Evolutionary conservation across 2,329 filamentous ascomycete species (phyloP), one percentile per base, ranked within the genome.

Genomic region (Aureobasidium uvarum): DNA sequence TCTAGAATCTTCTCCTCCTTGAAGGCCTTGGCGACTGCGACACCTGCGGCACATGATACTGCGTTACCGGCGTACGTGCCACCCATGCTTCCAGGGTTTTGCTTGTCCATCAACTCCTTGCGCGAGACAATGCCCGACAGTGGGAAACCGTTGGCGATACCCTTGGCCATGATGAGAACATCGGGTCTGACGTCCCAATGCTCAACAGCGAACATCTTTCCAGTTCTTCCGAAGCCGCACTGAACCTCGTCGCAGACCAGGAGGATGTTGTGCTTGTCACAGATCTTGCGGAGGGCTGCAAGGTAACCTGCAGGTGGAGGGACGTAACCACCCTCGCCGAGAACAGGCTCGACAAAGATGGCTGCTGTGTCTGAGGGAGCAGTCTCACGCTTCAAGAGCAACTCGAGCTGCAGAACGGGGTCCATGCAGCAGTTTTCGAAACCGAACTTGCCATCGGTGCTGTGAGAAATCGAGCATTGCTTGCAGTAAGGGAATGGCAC

Each of bases 171-270:
- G 66, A 80, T 71, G 48, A 80, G 67, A 33, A 81, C 77, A 55
- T 81, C 78, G 2, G 78, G 79, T 20, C 76, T 71, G 20, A 81
- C 77, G 28, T 72, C 74, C 66, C 73, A 79, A 66, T 80, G 76
- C 67, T 81, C 76, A 14, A 79, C 70, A 6, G 77, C 78, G 66
- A 79, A 80, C 75, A 79, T 78, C 48, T 77, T 76, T 23, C 78
- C 79, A 1, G 78, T 80, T 36, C 78, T 74, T 2, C 78, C 79
- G 68, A 77, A 79, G 10, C 78, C 79, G 36, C 71, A 77, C 62
- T 80, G 78, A 1, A 80, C 79, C 65, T 81, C 79, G 64, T 81
- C 79, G 14, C 70, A 69, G 4, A 80, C 77, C 6, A 81, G 72
- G 1, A 81, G 74, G 54, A 80, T 79, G 46, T 75, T 75, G 71